Base-by-base conservation (phyloP, 345 rosid genomes). In the Theobroma cacao region DNA sequence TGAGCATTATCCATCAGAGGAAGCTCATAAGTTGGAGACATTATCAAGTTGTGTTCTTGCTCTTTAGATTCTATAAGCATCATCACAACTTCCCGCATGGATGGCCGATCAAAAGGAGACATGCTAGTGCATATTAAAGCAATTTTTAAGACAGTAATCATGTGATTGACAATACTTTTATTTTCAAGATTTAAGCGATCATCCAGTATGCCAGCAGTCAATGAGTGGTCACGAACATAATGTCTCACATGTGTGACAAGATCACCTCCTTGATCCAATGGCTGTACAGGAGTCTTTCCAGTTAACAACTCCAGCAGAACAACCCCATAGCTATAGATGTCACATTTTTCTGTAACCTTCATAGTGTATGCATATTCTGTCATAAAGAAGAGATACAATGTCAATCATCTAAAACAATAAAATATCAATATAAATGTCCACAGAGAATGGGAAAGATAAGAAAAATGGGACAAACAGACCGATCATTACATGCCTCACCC, bases 281-380 rank as follows among this genome's bases (percentile, higher is more conserved):
- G 90, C 75, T 94, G 99, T 47, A 97, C 98, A 0, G 99, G 98
- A 58, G 91, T 77, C 81, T 83, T 94, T 14, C 99, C 99, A 0
- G 99, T 97, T 73, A 92, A 81, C 89, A 92, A 67, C 77, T 92
- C 97, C 17, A 92, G 77, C 14, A 90, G 84, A 33, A 97, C 97
- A 10, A 97, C 99, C 38, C 99, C 99, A 5, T 89, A 97, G 86
- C 99, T 97, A 77, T 97, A 97, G 80, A 85, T 89, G 83, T 97
- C 99, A 48, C 99, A 92, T 86, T 93, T 97, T 87, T 97, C 99
- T 0, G 98, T 92, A 56, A 94, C 94, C 82, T 91, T 97, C 99
- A 94, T 91, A 0, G 98, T 93, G 88, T 93, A 97, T 9, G 99
- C 99, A 81, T 94, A 94, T 82, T 94, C 99, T 92, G 90, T 69